A percentile compares a stretch with the other conserved stretches of the same genome.
Evolutionary conservation across 306 rosid genomes (phyloP).

Genomic region (Ormosia semicastrata): DNA sequence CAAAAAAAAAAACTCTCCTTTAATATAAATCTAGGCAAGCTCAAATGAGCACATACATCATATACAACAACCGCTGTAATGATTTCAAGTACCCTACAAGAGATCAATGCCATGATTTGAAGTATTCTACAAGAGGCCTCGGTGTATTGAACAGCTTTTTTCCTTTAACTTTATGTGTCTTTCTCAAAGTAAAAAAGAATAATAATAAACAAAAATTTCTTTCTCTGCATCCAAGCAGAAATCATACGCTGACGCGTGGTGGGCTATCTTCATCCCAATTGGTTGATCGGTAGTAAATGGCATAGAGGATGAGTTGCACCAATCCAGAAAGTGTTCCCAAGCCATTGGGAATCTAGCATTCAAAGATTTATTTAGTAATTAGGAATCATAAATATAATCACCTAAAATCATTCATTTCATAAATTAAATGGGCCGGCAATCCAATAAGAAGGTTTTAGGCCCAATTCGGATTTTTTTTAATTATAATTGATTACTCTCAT

Average conservation of each 20-base stretch:
- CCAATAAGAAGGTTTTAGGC: too few relatives aligned
- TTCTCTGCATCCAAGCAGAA: not conserved
- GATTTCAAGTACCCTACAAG: constrained; percentile 7
- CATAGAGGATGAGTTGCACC: constrained; percentile 59
- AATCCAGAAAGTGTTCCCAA: constrained; percentile 66
- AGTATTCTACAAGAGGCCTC: not conserved
- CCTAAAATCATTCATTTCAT: not conserved
- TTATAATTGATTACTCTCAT: too few relatives aligned
- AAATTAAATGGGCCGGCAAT: too few relatives aligned
- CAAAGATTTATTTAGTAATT: constrained; percentile 5
- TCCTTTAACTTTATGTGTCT: not conserved
- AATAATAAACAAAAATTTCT: not conserved
- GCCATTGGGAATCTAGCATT: constrained; percentile 47
- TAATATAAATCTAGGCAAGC: not conserved
- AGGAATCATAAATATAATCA: not conserved
- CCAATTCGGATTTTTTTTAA: too few relatives aligned
- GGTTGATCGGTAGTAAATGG: constrained; percentile 54
- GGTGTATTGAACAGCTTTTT: not conserved
- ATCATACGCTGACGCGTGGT: not conserved
- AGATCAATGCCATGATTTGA: not conserved
- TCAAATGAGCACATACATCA: constrained; percentile 2
- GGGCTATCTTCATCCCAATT: constrained; percentile 29
- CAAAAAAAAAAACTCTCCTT: too few relatives aligned
- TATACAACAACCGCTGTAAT: not conserved
- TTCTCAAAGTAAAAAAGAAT: not conserved